Conservation (phyloP, 306 rosid genomes). For the Canavalia ensiformis region DNA sequence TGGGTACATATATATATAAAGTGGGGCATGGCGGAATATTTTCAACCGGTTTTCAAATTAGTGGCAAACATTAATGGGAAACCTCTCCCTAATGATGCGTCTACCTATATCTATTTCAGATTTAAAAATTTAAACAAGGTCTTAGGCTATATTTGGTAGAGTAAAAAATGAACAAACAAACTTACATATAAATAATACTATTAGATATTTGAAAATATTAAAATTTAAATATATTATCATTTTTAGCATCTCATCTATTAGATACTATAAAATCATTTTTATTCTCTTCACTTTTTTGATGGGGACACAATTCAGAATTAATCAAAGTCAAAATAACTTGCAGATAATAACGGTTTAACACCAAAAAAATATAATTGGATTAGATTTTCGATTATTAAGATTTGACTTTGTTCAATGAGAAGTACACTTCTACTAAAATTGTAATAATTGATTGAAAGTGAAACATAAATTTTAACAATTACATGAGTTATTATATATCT, state of each 20-base stretch:
- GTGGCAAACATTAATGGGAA: constrained; percentile 21
- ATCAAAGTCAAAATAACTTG: too few species aligned
- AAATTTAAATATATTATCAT: not conserved
- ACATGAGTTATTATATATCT: too few species aligned
- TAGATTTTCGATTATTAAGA: too few species aligned
- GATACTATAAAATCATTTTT: too few species aligned
- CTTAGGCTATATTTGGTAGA: not conserved
- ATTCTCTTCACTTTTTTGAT: too few species aligned
- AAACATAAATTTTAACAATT: too few species aligned
- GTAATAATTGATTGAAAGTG: too few species aligned
- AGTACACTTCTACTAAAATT: too few species aligned
- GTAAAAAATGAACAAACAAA: not conserved
- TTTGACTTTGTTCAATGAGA: too few species aligned
- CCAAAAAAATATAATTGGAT: too few species aligned
- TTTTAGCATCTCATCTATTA: not conserved
- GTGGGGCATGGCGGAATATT: not conserved
- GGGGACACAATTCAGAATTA: too few species aligned
- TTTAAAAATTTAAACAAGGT: not conserved
- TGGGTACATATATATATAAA: not conserved
- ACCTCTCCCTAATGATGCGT: not conserved
- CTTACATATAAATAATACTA: not conserved
- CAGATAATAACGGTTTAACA: too few species aligned
- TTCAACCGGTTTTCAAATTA: not conserved
- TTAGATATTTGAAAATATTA: not conserved
- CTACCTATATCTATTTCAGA: not conserved